A percentile compares a stretch with the other conserved stretches of the same genome.
phyloP scores from a whole-genome alignment of 352 stramenopile genomes.

The Globisporangium recalcitrans region DNA sequence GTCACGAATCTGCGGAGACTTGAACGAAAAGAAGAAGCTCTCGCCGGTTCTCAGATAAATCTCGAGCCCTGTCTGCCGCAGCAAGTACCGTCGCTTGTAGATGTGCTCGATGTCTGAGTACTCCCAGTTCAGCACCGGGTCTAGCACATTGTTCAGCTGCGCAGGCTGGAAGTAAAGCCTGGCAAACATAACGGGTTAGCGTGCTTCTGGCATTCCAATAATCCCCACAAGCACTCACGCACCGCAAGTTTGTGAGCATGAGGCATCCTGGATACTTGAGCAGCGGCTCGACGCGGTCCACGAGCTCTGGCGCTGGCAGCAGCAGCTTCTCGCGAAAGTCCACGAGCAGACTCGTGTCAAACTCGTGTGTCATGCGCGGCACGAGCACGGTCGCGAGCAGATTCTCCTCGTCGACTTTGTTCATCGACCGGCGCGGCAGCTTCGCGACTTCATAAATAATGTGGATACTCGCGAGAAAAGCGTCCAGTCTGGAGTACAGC shows the following conservation, averaged over 20 bases:
- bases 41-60: constrained; percentile 67
- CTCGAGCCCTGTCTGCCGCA: constrained; percentile 87
- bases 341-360: constrained; percentile 85
- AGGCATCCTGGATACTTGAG: constrained; percentile 89
- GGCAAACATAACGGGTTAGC: neutral
- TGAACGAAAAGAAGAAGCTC: constrained; percentile 84
- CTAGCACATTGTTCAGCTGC: constrained; percentile 88
- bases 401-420: constrained; percentile 81
- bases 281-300: constrained; percentile 88
- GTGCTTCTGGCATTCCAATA: constrained; percentile 92
- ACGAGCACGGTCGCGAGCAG: constrained; percentile 70
- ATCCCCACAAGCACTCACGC: constrained; percentile 42
- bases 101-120: constrained; percentile 68
- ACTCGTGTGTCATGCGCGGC: constrained; percentile 62
- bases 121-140: constrained; percentile 81
- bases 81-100: constrained; percentile 86
- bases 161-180: constrained; percentile 90
- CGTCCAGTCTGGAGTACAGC: constrained; percentile 64
- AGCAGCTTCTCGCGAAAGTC: constrained; percentile 88
- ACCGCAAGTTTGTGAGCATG: constrained; percentile 70
- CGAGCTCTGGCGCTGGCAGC: constrained; percentile 58
- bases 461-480: constrained; percentile 61
- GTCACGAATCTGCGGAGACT: constrained; percentile 53
- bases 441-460: constrained; percentile 54
- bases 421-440: constrained; percentile 42